phyloP scores from a whole-genome alignment of 2,329 filamentous ascomycete species.

The Tympanopsis confertula region DNA sequence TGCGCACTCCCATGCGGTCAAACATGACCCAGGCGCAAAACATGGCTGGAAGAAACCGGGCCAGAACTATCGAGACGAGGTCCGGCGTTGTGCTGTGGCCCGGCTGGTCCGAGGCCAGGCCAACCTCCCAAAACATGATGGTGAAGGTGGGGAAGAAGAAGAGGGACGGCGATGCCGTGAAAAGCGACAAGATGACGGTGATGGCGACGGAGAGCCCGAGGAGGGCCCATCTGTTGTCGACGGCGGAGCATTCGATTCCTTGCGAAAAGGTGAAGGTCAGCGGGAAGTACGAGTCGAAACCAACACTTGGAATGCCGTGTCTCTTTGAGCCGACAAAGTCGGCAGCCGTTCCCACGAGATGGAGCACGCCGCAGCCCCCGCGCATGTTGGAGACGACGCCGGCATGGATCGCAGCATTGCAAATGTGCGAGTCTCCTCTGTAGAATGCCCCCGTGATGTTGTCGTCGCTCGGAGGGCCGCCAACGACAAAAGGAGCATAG shows the following conservation, averaged over 20 bases:
- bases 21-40: constrained; percentile 85
- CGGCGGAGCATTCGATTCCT: constrained; percentile 53
- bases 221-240: constrained; percentile 74
- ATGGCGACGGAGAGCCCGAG: constrained; percentile 74
- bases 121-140: constrained; percentile 79
- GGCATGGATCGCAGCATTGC: constrained; percentile 72
- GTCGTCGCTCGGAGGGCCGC: constrained; percentile 40
- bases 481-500: constrained; percentile 56
- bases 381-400: constrained; percentile 60
- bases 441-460: constrained; percentile 46
- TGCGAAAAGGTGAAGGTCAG: constrained; percentile 69
- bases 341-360: constrained; percentile 56
- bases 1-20: constrained; percentile 65
- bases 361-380: constrained; percentile 74
- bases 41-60: constrained; percentile 73
- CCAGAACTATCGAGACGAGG: constrained; percentile 67
- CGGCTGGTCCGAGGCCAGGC: constrained; percentile 79
- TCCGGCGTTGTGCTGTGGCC: constrained; percentile 52
- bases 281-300: constrained; percentile 82
- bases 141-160: constrained; percentile 80
- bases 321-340: constrained; percentile 51
- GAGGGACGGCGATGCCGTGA: constrained; percentile 64
- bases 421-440: constrained; percentile 81
- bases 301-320: constrained; percentile 67
- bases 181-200: constrained; percentile 66